Evolutionary conservation across 257 asterid species (phyloP).

Genomic region (Penstemon barbatus): DNA sequence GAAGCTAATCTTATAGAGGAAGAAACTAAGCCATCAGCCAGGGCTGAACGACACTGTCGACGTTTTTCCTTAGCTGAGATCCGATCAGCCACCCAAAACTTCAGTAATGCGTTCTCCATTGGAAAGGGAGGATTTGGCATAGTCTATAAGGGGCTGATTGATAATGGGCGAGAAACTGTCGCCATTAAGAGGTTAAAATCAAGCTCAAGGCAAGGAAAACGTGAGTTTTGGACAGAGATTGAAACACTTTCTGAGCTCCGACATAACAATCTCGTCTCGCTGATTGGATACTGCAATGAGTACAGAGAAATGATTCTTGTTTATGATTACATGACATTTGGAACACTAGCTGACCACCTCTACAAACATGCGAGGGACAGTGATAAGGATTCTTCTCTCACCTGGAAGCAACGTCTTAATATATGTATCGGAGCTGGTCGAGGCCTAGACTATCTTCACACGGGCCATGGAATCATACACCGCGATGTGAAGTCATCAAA

Average conservation of each 20-base stretch:
- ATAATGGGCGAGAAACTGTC: constrained; percentile 33
- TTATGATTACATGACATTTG: constrained; percentile 44
- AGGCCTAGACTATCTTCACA: constrained; percentile 53
- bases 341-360: constrained; percentile 50
- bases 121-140: constrained; percentile 58
- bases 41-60: constrained; percentile 36
- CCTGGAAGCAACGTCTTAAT: constrained; percentile 45
- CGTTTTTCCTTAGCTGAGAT: constrained; percentile 47
- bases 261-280: too few species aligned
- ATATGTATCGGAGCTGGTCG: constrained; percentile 54
- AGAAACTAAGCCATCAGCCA: constrained; percentile 25
- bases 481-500: constrained; percentile 58
- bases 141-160: constrained; percentile 52
- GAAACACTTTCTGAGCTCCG: too few species aligned
- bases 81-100: constrained; percentile 40
- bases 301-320: constrained; percentile 45
- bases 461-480: constrained; percentile 49
- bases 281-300: too few species aligned
- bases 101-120: constrained; percentile 37
- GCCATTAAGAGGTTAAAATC: constrained; percentile 48
- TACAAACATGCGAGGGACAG: constrained; percentile 28
- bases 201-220: constrained; percentile 46
- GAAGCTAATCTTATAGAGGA: constrained; percentile 27
- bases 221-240: constrained; percentile 28
- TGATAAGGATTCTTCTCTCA: constrained; percentile 17